These are phyloP conservation scores for Cladosporium austrohemisphaericum DNA, from an alignment of 2,329 filamentous ascomycete genomes.

Conservation along the genomic window DNA sequence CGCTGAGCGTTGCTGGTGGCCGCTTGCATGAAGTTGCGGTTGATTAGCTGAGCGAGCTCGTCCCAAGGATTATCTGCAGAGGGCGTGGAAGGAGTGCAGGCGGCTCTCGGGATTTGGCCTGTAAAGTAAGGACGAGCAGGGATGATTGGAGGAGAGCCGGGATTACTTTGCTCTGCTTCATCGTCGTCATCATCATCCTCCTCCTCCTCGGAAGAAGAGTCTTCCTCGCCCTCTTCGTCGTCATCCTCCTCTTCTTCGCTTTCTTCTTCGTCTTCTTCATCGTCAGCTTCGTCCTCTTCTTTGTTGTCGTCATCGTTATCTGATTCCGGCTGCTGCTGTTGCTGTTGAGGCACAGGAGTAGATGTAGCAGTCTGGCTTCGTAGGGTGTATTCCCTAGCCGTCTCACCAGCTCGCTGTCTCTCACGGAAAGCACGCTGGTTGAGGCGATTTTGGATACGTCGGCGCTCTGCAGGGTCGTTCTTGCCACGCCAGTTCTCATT, in stretches of 20 bases:
- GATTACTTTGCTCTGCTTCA: constrained; percentile 7
- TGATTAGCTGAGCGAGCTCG: constrained; percentile 30
- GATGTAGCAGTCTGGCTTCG: constrained; percentile 17
- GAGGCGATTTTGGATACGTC: constrained; percentile 31
- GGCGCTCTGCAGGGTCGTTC: constrained; percentile 29
- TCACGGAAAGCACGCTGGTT: constrained; percentile 33
- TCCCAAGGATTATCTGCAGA: constrained; percentile 23
- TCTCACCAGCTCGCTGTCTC: constrained; percentile 27
- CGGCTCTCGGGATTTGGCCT: neutral
- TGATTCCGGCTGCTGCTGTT: neutral
- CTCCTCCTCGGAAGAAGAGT: neutral
- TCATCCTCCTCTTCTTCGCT: constrained; percentile 7
- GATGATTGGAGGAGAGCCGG: neutral
- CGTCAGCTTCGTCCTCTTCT: neutral
- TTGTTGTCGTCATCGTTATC: neutral
- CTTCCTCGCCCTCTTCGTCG: constrained; percentile 7
- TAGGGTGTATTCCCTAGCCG: constrained; percentile 24
- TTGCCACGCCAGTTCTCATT: constrained; percentile 33
- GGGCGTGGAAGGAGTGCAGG: constrained; percentile 3
- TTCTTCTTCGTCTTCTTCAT: neutral
- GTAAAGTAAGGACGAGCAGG: neutral
- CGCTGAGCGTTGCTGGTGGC: constrained; percentile 24
- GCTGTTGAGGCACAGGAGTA: too few relatives aligned
- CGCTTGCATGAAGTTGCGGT: constrained; percentile 29
- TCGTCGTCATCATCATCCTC: constrained; percentile 2